Conservation (phyloP, 2,329 filamentous ascomycete species). For the Tolypocladium album region DNA sequence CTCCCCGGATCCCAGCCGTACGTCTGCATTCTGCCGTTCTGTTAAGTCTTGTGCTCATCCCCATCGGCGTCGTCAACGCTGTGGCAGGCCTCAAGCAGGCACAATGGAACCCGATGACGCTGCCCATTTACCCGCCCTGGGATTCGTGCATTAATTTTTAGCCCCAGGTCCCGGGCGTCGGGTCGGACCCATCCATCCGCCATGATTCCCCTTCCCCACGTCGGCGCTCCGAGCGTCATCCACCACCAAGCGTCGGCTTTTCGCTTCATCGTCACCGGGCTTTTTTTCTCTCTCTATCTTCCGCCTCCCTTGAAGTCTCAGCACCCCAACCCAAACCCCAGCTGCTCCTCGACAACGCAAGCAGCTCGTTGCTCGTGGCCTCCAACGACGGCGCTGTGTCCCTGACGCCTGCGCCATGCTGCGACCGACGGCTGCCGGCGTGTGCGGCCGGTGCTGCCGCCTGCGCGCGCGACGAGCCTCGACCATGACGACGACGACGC, state of each 20-base stretch:
- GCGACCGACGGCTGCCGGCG: background rate
- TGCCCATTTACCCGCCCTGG: background rate
- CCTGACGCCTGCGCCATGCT: background rate
- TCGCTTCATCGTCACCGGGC: background rate
- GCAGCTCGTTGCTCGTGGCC: background rate
- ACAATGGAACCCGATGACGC: background rate
- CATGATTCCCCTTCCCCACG: background rate
- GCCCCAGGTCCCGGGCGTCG: background rate
- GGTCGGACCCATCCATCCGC: too few relatives aligned
- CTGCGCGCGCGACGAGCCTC: background rate
- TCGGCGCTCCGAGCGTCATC: background rate
- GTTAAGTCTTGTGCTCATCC: too few relatives aligned
- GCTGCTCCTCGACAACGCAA: background rate
- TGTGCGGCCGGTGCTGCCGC: background rate
- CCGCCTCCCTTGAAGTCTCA: background rate
- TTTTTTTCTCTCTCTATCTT: background rate
- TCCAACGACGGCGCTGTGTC: too few relatives aligned
- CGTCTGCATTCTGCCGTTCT: too few relatives aligned
- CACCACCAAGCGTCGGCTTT: background rate
- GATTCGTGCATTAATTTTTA: background rate
- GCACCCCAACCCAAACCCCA: background rate
- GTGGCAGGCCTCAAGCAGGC: background rate
- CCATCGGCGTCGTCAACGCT: background rate
- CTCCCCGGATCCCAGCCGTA: too few relatives aligned
- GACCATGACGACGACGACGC: background rate